phyloP scores from a whole-genome alignment of 1,284 basidiomycete species.

The Ustilago cynodontis region DNA sequence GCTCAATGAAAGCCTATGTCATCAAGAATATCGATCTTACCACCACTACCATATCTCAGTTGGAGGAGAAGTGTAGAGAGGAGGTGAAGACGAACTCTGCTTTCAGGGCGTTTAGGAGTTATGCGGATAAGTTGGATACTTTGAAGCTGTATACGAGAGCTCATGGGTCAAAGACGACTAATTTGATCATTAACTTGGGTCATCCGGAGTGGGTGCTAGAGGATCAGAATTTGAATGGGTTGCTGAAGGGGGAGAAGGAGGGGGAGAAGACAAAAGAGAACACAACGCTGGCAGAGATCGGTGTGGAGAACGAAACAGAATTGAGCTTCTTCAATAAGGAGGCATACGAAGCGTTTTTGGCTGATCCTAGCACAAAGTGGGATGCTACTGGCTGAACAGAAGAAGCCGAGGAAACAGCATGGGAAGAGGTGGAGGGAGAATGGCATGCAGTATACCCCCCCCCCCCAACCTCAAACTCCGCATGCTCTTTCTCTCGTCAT shows the following conservation, averaged over 20 bases:
- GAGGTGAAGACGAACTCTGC: constrained; percentile 52
- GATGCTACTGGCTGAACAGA: constrained; percentile 34
- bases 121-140: constrained; percentile 75
- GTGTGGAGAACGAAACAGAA: constrained; percentile 67
- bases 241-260: neutral
- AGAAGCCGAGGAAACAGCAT: neutral
- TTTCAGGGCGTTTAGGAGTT: constrained; percentile 60
- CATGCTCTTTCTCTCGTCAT: neutral
- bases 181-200: constrained; percentile 69
- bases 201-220: constrained; percentile 65
- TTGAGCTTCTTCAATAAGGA: constrained; percentile 63
- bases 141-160: constrained; percentile 93
- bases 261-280: constrained; percentile 23
- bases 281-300: constrained; percentile 53
- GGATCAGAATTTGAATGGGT: constrained; percentile 14
- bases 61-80: constrained; percentile 80
- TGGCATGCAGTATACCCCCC: constrained; percentile 9
- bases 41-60: constrained; percentile 78
- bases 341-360: constrained; percentile 62
- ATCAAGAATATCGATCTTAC: constrained; percentile 85
- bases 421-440: neutral
- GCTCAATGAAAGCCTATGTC: constrained; percentile 89
- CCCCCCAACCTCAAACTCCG: neutral
- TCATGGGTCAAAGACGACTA: constrained; percentile 83
- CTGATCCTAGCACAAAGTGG: constrained; percentile 64